A percentile compares a stretch with the other conserved stretches of the same genome.
phyloP scores from a whole-genome alignment of 2,329 filamentous ascomycete species.

The Pyrenophora seminiperda region DNA sequence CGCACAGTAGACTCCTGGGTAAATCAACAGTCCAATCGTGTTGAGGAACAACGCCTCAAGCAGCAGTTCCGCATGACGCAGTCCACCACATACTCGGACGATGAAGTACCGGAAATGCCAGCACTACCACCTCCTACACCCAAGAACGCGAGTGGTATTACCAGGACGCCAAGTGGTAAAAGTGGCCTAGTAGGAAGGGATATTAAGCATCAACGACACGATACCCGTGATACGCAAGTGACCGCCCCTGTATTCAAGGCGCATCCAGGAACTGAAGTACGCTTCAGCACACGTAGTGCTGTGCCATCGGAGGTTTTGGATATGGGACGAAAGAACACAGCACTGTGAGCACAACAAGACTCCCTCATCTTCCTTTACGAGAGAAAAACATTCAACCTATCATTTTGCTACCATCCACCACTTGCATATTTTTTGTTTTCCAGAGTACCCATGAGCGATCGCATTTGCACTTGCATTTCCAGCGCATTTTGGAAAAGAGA shows the following conservation, averaged over 20 bases:
- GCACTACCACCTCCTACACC: conserved; percentile 25
- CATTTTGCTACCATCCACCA: too few species aligned
- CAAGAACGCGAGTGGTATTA: conserved; percentile 28
- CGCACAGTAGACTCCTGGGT: conserved; percentile 51
- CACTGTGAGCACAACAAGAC: conserved; percentile 13
- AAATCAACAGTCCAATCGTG: conserved; percentile 46
- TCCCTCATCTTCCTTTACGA: neutral
- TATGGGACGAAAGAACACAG: conserved; percentile 31
- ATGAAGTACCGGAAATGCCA: conserved; percentile 25
- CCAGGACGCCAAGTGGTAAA: conserved; percentile 11
- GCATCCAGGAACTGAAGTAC: conserved; percentile 49
- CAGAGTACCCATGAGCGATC: too few species aligned
- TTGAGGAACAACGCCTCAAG: conserved; percentile 45
- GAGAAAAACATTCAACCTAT: neutral
- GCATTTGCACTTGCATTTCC: too few species aligned
- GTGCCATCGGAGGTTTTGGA: conserved; percentile 49
- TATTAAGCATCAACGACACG: conserved; percentile 43
- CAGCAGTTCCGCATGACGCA: conserved; percentile 43
- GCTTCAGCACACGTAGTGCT: conserved; percentile 45
- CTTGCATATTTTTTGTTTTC: too few species aligned
- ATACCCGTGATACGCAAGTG: conserved; percentile 45
- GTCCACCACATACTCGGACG: conserved; percentile 32
- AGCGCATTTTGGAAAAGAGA: too few species aligned
- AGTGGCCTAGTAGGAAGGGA: conserved; percentile 39
- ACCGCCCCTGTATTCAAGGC: conserved; percentile 50